Conservation (phyloP, 768 basidiomycete genomes). For the Daedaleopsis sinensis region DNA sequence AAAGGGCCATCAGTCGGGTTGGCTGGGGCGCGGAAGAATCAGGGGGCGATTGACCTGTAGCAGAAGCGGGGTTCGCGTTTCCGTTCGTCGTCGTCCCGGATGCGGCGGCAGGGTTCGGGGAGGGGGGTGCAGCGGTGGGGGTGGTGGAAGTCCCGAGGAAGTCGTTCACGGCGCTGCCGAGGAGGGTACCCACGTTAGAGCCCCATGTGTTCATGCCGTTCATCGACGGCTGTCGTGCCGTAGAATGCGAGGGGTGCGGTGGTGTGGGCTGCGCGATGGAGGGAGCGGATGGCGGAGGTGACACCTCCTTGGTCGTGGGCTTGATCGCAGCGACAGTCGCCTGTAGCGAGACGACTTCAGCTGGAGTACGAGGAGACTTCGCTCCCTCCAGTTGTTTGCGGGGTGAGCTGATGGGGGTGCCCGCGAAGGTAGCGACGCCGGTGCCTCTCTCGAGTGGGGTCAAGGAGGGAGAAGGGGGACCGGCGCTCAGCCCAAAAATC, state of each 20-base stretch:
- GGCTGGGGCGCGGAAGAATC: conserved; percentile 15
- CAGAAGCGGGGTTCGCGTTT: neutral
- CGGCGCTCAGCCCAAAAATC: conserved; percentile 34
- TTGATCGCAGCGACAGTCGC: conserved; percentile 1
- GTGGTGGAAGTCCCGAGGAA: conserved; percentile 19
- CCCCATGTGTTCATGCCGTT: conserved; percentile 6
- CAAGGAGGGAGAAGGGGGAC: conserved; percentile 26
- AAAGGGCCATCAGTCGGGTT: conserved; percentile 23
- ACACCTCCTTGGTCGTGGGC: conserved; percentile 6
- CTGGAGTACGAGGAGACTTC: neutral
- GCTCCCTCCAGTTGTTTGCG: conserved; percentile 6
- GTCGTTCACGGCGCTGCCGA: conserved; percentile 19
- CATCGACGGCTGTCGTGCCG: conserved; percentile 1
- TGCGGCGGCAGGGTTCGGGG: conserved; percentile 1
- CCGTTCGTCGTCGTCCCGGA: conserved; percentile 2
- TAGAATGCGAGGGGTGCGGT: conserved; percentile 10
- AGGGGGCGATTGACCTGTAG: conserved; percentile 13
- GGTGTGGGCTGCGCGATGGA: conserved; percentile 10
- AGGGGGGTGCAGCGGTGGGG: conserved; percentile 12
- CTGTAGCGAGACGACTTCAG: conserved; percentile 5
- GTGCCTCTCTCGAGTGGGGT: conserved; percentile 20
- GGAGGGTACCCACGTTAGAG: conserved; percentile 11
- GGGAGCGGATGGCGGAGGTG: conserved; percentile 6
- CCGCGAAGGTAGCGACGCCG: conserved; percentile 17
- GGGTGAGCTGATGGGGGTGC: conserved; percentile 17